phyloP scores from a whole-genome alignment of 129 eudicot species.

The Lactuca sativa region DNA sequence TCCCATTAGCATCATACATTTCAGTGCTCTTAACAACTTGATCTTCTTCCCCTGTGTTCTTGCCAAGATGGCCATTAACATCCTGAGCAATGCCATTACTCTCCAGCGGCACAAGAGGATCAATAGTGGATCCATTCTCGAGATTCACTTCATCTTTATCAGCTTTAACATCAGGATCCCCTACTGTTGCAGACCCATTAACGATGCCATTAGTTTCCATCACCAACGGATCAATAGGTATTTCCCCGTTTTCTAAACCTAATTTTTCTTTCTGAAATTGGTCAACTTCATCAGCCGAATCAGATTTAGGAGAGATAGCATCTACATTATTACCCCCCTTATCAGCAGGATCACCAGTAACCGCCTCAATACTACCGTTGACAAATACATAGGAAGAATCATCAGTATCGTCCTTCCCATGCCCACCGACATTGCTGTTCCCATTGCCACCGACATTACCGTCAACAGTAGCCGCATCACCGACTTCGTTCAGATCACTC shows the following conservation, averaged over 20 bases:
- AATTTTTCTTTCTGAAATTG: conserved; percentile 24
- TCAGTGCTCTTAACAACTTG: conserved; percentile 16
- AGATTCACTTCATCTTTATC: conserved; percentile 18
- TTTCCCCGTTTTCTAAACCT: conserved; percentile 20
- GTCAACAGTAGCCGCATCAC: conserved; percentile 35
- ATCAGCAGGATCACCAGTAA: conserved; percentile 30
- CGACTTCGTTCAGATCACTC: conserved; percentile 39
- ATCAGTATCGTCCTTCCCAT: conserved; percentile 29
- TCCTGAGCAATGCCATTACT: conserved; percentile 8
- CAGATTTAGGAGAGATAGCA: conserved; percentile 16
- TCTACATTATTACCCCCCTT: conserved; percentile 16
- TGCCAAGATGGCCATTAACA: conserved; percentile 19
- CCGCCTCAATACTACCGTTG: conserved; percentile 29
- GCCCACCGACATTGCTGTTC: conserved; percentile 34
- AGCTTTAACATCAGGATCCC: conserved; percentile 16
- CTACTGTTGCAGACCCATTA: conserved; percentile 9
- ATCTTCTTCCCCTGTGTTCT: conserved; percentile 10
- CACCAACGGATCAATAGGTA: conserved; percentile 13
- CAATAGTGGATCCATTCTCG: conserved; percentile 26
- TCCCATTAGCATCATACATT: conserved; percentile 11
- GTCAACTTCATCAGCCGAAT: conserved; percentile 29
- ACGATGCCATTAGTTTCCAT: conserved; percentile 19
- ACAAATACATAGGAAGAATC: conserved; percentile 50
- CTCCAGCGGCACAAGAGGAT: conserved; percentile 7
- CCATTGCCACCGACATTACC: conserved; percentile 37